A percentile compares a stretch with the other conserved stretches of the same genome.
Conservation (phyloP, 257 asterid genomes). For the Solanum peruvianum region DNA sequence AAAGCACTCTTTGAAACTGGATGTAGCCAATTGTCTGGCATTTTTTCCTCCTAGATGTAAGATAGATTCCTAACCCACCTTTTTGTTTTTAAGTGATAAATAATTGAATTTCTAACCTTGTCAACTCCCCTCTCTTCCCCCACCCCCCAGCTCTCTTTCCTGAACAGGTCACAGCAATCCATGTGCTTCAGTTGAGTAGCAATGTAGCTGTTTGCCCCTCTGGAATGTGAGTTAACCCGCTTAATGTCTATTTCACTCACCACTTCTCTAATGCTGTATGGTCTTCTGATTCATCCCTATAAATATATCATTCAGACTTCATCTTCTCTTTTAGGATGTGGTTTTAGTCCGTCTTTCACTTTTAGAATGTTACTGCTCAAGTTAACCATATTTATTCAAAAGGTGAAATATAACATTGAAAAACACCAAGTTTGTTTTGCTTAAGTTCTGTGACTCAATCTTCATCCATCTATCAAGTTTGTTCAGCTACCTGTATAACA, state of each 20-base stretch:
- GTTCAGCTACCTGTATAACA: neutral
- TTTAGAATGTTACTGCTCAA: neutral
- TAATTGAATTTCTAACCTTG: neutral
- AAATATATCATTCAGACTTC: neutral
- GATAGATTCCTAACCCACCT: slow-evolving; percentile 2
- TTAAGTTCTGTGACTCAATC: neutral
- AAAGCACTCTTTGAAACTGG: slow-evolving; percentile 44
- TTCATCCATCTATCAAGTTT: neutral
- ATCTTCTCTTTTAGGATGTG: neutral
- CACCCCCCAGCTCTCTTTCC: slow-evolving; percentile 47
- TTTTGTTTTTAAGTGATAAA: neutral
- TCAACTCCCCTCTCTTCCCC: neutral
- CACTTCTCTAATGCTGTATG: neutral
- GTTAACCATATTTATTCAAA: neutral
- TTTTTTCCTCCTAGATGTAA: slow-evolving; percentile 76
- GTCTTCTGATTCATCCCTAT: neutral
- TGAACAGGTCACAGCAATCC: slow-evolving; percentile 58
- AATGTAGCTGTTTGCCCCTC: slow-evolving; percentile 65
- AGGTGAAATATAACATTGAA: neutral
- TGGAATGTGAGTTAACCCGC: slow-evolving; percentile 50
- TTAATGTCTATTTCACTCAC: neutral
- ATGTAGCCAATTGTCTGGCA: slow-evolving; percentile 52
- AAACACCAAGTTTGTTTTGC: neutral
- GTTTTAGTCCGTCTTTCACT: neutral
- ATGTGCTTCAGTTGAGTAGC: slow-evolving; percentile 72